Evolutionary conservation across 1,284 basidiomycete species (phyloP).

Genomic region (Ceratobasidium sp.): DNA sequence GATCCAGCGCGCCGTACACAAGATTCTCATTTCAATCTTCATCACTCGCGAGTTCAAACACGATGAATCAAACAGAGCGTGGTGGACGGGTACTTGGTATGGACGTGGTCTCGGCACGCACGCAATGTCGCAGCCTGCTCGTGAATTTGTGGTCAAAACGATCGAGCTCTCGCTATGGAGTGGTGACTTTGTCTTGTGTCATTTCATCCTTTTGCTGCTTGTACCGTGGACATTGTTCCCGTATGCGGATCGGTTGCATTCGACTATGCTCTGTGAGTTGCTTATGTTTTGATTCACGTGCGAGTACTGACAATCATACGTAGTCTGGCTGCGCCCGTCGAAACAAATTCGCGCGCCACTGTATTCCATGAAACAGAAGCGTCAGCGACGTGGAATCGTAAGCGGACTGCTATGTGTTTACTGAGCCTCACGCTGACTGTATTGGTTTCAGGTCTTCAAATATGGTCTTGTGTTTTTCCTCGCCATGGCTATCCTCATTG

Average conservation of each 20-base stretch:
- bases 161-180: conserved; percentile 96
- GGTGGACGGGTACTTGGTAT: conserved; percentile 99
- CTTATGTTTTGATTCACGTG: neutral
- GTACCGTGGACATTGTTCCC: conserved; percentile 87
- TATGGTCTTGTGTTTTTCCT: conserved; percentile 85
- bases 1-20: conserved; percentile 91
- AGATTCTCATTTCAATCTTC: conserved; percentile 91
- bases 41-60: conserved; percentile 97
- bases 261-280: conserved; percentile 61
- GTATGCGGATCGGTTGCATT: conserved; percentile 87
- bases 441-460: conserved; percentile 65
- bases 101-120: conserved; percentile 88
- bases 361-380: conserved; percentile 88
- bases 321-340: conserved; percentile 86
- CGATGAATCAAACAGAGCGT: conserved; percentile 95
- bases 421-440: conserved; percentile 90
- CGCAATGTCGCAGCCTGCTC: conserved; percentile 92
- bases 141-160: conserved; percentile 96
- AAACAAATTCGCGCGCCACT: conserved; percentile 95
- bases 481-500: conserved; percentile 78
- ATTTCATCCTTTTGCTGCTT: conserved; percentile 78
- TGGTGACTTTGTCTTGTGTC: conserved; percentile 78
- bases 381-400: conserved; percentile 89
- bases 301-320: conserved; percentile 24
- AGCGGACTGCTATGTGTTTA: too few species aligned